phyloP scores from a whole-genome alignment of 805 yeast genomes.

The Yarrowia bubula region DNA sequence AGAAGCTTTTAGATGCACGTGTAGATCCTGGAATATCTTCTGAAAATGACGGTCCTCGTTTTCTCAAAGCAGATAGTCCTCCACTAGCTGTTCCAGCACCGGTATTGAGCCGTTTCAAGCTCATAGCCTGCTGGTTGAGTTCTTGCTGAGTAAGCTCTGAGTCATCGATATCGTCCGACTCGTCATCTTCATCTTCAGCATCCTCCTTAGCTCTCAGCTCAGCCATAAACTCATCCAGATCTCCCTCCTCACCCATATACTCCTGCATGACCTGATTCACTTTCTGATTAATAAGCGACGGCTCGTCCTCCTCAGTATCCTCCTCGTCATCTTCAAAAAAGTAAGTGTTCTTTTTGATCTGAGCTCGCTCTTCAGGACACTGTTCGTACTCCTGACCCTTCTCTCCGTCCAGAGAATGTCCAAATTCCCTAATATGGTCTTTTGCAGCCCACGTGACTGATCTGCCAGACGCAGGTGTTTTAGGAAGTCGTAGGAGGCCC shows the following conservation, averaged over 20 bases:
- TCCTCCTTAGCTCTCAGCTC: neutral
- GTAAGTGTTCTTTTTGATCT: constrained; percentile 40
- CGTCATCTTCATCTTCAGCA: neutral
- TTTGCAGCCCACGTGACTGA: constrained; percentile 30
- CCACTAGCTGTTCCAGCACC: neutral
- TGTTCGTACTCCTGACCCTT: constrained; percentile 4
- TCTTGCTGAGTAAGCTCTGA: neutral
- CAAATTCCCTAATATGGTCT: constrained; percentile 25
- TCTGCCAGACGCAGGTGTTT: neutral
- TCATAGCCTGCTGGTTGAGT: neutral
- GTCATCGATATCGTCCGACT: neutral
- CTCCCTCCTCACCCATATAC: neutral
- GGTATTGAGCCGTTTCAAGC: neutral
- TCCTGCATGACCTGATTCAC: neutral
- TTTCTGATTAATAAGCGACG: neutral
- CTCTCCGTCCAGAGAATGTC: neutral
- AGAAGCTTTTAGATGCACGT: neutral
- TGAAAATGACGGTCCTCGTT: neutral
- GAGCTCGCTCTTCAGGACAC: constrained; percentile 25
- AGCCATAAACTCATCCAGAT: neutral
- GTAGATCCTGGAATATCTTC: neutral
- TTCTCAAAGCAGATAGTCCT: neutral
- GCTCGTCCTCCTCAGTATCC: constrained; percentile 10
- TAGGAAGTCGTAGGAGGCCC: neutral
- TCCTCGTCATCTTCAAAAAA: constrained; percentile 40